Evolutionary conservation across 148 eudicot genomes (phyloP), one percentile per base, ranked within the genome.

Genomic region (Vaccinium macrocarpon): DNA sequence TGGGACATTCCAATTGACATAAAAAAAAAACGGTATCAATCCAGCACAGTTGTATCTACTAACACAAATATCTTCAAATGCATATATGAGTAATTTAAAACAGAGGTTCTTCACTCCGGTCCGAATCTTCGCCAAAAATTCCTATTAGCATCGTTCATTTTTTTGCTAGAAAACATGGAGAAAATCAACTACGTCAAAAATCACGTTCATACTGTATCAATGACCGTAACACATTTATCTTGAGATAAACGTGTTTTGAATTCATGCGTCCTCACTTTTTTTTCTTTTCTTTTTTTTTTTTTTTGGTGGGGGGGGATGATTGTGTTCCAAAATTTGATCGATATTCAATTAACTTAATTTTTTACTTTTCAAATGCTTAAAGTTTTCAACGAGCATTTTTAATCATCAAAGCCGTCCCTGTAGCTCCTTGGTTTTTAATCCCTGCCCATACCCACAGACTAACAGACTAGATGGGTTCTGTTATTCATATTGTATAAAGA

Each of bases 1-100:
- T 38, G 52, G 52, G 78, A 52, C 62, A 84, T 78, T 66, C 82
- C 78, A 18, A 79, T 62, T 62, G 66, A 23, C 61, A 49, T 62
- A 3, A 3, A 25, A 18, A 62, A 35, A 23, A 0, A 81, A 81
- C 59, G 15, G 42, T 74, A 64, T 56, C 18, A 46, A 64, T 66
- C 14, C 59, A 6, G 72, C 14, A 49, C 32, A 48, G 53, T 62
- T 62, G 9, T 21, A 38, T 48, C 46, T 27, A 71, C 23, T 12
- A 32, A 50, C 16, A 8, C 15, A 68, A 68, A 50, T 29, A 50
- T 27, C 49, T 68, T 50, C 59, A 4, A 50, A 27, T 68, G 61
- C 59, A 66, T n/a, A 48, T n/a, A 35, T 2, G 38, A 35, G 38
- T 35, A 25, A 12, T 52, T 27, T 2, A 50, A 38, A 15, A 66